These are phyloP conservation scores for Phylloporus arenicola DNA, from an alignment of 768 basidiomycete species.

Conservation along the genomic window DNA sequence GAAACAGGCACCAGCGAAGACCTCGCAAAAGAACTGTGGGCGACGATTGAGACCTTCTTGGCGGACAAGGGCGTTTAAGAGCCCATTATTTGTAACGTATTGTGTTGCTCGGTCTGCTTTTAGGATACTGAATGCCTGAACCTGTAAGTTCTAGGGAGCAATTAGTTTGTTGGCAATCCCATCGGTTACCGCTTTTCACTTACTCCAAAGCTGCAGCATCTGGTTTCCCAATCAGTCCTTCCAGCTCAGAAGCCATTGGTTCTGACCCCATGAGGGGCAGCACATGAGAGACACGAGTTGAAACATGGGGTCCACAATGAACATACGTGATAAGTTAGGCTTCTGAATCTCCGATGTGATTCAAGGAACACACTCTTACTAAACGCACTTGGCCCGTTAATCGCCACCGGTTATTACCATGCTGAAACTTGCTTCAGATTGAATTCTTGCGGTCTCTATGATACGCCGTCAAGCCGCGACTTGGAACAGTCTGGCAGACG, in stretches of 20 bases:
- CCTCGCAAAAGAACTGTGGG: constrained; percentile 28
- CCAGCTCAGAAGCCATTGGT: too few species aligned
- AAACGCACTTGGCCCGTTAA: background rate
- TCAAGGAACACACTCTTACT: background rate
- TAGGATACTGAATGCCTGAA: background rate
- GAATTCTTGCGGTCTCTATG: background rate
- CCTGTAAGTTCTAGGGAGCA: background rate
- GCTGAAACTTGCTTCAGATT: background rate
- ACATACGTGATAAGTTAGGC: background rate
- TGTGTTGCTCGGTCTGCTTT: background rate
- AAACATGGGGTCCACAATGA: background rate
- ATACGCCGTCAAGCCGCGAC: background rate
- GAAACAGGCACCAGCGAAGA: constrained; percentile 15
- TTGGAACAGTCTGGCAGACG: background rate
- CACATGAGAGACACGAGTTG: background rate
- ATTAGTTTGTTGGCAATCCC: background rate
- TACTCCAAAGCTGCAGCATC: background rate
- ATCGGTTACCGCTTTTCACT: background rate
- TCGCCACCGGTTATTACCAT: background rate
- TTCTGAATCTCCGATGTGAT: background rate
- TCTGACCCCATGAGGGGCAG: background rate
- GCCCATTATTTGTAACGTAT: background rate
- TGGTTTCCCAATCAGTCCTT: background rate
- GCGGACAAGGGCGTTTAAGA: constrained; percentile 18
- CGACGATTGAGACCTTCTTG: constrained; percentile 24